A percentile compares a stretch with the other conserved stretches of the same genome.
phyloP scores from a whole-genome alignment of 2,329 filamentous ascomycete genomes.

The Setomelanomma holmii region DNA sequence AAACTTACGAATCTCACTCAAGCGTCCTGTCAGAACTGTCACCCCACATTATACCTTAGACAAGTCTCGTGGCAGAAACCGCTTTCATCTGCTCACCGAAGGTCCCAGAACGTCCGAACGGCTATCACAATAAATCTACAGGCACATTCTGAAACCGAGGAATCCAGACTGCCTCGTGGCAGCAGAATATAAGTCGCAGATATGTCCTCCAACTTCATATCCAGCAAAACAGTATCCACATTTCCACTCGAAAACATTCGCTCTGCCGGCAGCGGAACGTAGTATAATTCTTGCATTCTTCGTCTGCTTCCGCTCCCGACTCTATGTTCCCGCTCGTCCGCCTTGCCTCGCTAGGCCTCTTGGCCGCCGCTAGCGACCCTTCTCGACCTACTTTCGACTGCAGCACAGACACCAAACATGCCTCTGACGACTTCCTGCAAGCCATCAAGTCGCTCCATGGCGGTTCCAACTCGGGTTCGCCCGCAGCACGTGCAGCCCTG shows the following conservation, averaged over 20 bases:
- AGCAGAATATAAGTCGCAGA: slow-evolving; percentile 37
- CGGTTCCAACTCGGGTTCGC: slow-evolving; percentile 28
- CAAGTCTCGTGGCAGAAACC: slow-evolving; percentile 25
- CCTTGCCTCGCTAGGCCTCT: slow-evolving; percentile 42
- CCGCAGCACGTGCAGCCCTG: slow-evolving; percentile 37
- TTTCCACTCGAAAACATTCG: slow-evolving; percentile 17
- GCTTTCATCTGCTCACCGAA: slow-evolving; percentile 29
- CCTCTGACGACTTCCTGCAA: slow-evolving; percentile 49
- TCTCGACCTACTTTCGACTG: slow-evolving; percentile 51
- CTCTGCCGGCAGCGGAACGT: slow-evolving; percentile 15
- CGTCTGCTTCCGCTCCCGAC: slow-evolving; percentile 15
- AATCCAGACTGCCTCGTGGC: slow-evolving; percentile 38
- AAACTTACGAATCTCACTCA: slow-evolving; percentile 7
- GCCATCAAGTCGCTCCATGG: slow-evolving; percentile 47
- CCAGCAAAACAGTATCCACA: slow-evolving; percentile 12
- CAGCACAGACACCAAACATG: slow-evolving; percentile 46
- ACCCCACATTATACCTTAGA: slow-evolving; percentile 25
- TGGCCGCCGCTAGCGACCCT: slow-evolving; percentile 24
- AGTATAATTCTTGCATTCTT: slow-evolving; percentile 29
- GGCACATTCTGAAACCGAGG: slow-evolving; percentile 39
- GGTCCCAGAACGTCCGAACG: slow-evolving; percentile 24
- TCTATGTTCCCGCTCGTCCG: slow-evolving; percentile 36
- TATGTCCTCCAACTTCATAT: slow-evolving; percentile 18
- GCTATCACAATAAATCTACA: slow-evolving; percentile 28
- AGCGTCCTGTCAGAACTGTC: slow-evolving; percentile 18